Evolutionary conservation across 345 rosid genomes (phyloP).

Genomic region (Psidium friedrichsthalianum): DNA sequence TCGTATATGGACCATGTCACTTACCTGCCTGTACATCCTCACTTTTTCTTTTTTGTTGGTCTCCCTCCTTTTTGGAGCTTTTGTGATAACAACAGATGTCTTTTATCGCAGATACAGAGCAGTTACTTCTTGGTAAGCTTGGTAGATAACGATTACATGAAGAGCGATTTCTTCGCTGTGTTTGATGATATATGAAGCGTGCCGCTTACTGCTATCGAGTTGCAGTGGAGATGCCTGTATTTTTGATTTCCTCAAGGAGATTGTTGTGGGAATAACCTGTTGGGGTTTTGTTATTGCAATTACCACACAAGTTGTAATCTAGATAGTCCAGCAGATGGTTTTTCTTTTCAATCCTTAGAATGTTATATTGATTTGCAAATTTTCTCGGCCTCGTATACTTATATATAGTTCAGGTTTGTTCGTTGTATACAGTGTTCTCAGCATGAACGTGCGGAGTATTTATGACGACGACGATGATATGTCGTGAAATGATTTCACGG

Average conservation of each 20-base stretch:
- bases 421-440: background rate
- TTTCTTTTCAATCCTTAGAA: background rate
- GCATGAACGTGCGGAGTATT: background rate
- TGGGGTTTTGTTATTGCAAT: background rate
- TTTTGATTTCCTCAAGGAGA: background rate
- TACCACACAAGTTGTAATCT: background rate
- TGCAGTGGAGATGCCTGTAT: background rate
- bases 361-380: background rate
- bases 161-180: constrained; percentile 49
- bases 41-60: too few species aligned
- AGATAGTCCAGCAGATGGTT: background rate
- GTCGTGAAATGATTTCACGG: background rate
- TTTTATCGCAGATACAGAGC: constrained; percentile 52
- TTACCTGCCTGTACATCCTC: background rate
- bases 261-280: background rate
- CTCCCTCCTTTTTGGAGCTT: background rate
- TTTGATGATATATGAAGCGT: constrained; percentile 43
- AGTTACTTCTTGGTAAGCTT: constrained; percentile 80
- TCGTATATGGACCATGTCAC: background rate
- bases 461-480: background rate
- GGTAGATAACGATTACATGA: constrained; percentile 74
- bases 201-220: background rate
- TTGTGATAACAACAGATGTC: background rate
- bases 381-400: background rate
- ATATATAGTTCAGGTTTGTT: background rate